Conservation (phyloP, 495 filamentous ascomycete genomes). For the Glutinoglossum americanum region DNA sequence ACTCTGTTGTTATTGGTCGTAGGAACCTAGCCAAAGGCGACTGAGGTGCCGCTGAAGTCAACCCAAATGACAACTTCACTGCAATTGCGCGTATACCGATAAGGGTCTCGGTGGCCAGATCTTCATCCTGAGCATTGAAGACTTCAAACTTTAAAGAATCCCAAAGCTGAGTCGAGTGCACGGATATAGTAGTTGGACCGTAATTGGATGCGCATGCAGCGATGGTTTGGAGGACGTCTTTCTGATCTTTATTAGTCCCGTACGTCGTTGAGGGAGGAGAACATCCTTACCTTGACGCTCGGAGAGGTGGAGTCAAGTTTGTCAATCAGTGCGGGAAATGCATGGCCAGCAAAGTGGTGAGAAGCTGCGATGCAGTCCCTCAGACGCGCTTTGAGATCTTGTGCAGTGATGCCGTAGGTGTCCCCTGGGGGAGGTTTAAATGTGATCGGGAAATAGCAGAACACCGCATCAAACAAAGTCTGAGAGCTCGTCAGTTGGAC, state of each 20-base stretch:
- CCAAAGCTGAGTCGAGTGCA: slow-evolving; percentile 50
- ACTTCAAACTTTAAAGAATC: slow-evolving; percentile 57
- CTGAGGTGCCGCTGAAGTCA: slow-evolving; percentile 24
- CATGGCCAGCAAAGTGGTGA: slow-evolving; percentile 41
- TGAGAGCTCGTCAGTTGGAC: slow-evolving; percentile 18
- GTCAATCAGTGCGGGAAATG: slow-evolving; percentile 48
- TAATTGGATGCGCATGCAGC: slow-evolving; percentile 39
- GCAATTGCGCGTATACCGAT: slow-evolving; percentile 32
- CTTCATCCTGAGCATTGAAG: slow-evolving; percentile 52
- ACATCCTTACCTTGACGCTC: slow-evolving; percentile 39
- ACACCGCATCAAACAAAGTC: slow-evolving; percentile 49
- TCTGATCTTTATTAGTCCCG: slow-evolving; percentile 22
- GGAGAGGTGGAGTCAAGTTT: slow-evolving; percentile 57
- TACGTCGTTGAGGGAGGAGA: not conserved
- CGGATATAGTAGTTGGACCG: slow-evolving; percentile 37
- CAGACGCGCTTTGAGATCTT: slow-evolving; percentile 49
- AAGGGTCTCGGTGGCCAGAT: slow-evolving; percentile 40
- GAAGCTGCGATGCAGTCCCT: slow-evolving; percentile 50
- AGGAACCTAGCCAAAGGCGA: slow-evolving; percentile 38
- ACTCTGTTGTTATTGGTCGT: slow-evolving; percentile 42
- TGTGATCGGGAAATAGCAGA: slow-evolving; percentile 63
- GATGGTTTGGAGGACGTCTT: slow-evolving; percentile 49
- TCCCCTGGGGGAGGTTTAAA: slow-evolving; percentile 57
- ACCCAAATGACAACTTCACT: slow-evolving; percentile 31
- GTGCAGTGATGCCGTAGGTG: slow-evolving; percentile 51